phyloP scores from a whole-genome alignment of 2,329 filamentous ascomycete genomes.

The Tolypocladium nubicola region DNA sequence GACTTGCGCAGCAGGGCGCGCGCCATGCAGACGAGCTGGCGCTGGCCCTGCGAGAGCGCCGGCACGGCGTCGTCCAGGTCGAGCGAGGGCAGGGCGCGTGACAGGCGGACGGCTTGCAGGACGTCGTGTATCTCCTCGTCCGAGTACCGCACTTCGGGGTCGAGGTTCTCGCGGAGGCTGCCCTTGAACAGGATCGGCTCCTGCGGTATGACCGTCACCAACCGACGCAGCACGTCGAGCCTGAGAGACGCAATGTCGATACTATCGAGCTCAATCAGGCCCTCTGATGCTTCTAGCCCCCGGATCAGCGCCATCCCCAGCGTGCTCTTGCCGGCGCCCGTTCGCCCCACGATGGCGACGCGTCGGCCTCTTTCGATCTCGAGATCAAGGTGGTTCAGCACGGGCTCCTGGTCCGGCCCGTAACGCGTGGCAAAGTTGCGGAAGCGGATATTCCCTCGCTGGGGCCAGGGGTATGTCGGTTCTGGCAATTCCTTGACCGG shows the following conservation, averaged over 20 bases:
- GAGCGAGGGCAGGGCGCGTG: neutral
- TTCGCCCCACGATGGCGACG: constrained; percentile 56
- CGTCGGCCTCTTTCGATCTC: neutral
- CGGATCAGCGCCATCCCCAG: constrained; percentile 32
- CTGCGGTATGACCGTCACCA: constrained; percentile 48
- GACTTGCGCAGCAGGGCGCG: constrained; percentile 57
- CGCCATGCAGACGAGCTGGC: constrained; percentile 62
- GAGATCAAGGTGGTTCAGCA: neutral
- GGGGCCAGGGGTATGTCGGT: neutral
- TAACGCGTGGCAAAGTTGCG: constrained; percentile 2
- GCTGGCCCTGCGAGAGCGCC: constrained; percentile 52
- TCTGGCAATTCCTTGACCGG: neutral
- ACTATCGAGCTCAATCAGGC: constrained; percentile 8
- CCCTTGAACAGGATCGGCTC: constrained; percentile 51
- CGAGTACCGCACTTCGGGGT: constrained; percentile 25
- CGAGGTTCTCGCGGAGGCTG: constrained; percentile 44
- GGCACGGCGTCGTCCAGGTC: neutral
- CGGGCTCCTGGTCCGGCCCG: neutral
- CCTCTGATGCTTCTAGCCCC: neutral
- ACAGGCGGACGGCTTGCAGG: neutral
- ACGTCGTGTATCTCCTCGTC: neutral
- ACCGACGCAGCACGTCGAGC: constrained; percentile 30
- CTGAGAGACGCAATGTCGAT: constrained; percentile 28
- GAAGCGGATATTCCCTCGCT: neutral
- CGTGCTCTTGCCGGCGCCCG: constrained; percentile 69